phyloP scores from a whole-genome alignment of 1,139 yeast species.

The Hansenula sp. region DNA sequence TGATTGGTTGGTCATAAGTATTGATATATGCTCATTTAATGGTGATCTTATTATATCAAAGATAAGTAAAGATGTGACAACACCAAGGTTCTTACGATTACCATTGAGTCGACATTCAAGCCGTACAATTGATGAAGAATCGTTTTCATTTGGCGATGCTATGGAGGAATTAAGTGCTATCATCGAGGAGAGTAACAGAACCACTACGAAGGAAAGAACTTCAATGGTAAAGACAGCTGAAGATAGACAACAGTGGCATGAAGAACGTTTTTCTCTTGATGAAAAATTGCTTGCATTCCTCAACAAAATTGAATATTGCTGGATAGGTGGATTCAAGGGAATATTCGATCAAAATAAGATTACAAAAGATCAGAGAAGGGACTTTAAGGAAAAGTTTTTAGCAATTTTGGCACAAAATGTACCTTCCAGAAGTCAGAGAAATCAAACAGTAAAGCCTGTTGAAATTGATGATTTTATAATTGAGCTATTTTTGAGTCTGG shows the following conservation, averaged over 20 bases:
- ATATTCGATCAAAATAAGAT: slow-evolving; percentile 39
- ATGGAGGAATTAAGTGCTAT: slow-evolving; percentile 42
- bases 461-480: slow-evolving; percentile 47
- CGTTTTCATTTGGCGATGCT: slow-evolving; percentile 45
- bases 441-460: slow-evolving; percentile 18
- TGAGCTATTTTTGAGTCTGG: slow-evolving; percentile 48
- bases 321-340: slow-evolving; percentile 83
- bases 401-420: slow-evolving; percentile 29
- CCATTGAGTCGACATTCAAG: slow-evolving; percentile 53
- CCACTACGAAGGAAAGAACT: slow-evolving; percentile 53
- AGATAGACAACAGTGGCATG: slow-evolving; percentile 79
- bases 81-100: slow-evolving; percentile 49
- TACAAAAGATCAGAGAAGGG: slow-evolving; percentile 25
- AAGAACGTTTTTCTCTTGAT: slow-evolving; percentile 59
- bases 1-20: slow-evolving; percentile 55
- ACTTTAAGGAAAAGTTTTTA: slow-evolving; percentile 37
- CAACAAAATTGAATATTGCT: slow-evolving; percentile 52
- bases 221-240: slow-evolving; percentile 43
- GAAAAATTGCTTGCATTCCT: slow-evolving; percentile 48
- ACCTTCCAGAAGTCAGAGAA: slow-evolving; percentile 32
- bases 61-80: slow-evolving; percentile 25
- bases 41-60: slow-evolving; percentile 57
- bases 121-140: slow-evolving; percentile 39
- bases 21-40: slow-evolving; percentile 57
- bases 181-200: slow-evolving; percentile 53